Base-by-base conservation (phyloP, 176 grass and related monocot species). In the Tillandsia leiboldiana region DNA sequence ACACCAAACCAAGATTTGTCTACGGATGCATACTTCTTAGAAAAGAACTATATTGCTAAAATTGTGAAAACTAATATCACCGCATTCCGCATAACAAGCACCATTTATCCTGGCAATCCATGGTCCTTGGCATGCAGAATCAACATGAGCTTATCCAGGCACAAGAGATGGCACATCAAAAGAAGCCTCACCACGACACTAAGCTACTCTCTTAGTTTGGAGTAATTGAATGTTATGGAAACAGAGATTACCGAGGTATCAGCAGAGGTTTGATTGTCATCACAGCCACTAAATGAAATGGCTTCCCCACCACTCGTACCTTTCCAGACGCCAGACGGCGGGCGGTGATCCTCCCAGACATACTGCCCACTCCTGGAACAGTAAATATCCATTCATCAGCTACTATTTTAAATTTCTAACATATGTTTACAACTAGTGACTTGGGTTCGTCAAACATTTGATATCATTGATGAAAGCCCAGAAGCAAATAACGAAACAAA, bases 241-340 rank as follows among this genome's bases (percentile, higher is more conserved):
- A 79, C 51, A 80, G 53, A 87, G 63, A 75, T 71, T 87, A 97
- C 89, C 26, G 94, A 87, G 69, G 95, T 99, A 84, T 99, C 95
- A 67, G 95, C 90, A 75, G 95, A 99, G 65, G 87, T 99, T 80
- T 99, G 87, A 76, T 99, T 0, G 75, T 99, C 94, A 64, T 93
- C 94, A 77, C 94, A 99, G 23, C 90, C 94, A 3, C 94, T 99
- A 74, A 99, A 93, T 26, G 94, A 99, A 83, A 99, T 93, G 74
- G 82, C 90, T 78, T 99, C 94, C 26, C 94, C 94, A 11, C 94
- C 94, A 53, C 67, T 90, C 51, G 94, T 93, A 51, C 94, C 94
- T 85, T 93, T 99, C 94, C 94, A 99, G 67, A 99, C 77, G 70
- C 94, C 94, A 61, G 94, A 93, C 51, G 79, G 69, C 33, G 94